Conservation (phyloP, 78 protist genomes). For the Dictyostelium citrinum region DNA sequence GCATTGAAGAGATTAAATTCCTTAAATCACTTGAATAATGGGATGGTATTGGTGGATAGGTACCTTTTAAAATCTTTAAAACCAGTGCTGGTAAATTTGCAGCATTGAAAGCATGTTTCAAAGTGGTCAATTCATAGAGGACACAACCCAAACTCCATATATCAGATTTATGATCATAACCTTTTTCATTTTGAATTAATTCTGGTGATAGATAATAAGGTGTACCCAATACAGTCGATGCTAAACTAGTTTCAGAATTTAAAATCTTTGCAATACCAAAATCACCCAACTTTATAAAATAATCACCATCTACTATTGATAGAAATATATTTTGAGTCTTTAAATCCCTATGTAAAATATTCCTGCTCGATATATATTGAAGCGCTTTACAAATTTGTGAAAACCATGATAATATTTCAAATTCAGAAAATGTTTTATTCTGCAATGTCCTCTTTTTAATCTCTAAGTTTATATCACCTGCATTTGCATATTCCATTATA, state of each 20-base stretch:
- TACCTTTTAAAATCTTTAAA: slow-evolving; percentile 90
- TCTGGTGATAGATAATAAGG: slow-evolving; percentile 97
- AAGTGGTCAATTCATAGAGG: slow-evolving; percentile 87
- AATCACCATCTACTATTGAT: slow-evolving; percentile 44
- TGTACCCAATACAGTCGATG: slow-evolving; percentile 92
- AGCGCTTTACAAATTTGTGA: slow-evolving; percentile 65
- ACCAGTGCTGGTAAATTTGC: slow-evolving; percentile 86
- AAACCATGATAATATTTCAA: slow-evolving; percentile 62
- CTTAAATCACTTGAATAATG: slow-evolving; percentile 71
- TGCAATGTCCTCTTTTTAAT: slow-evolving; percentile 24
- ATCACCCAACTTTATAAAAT: slow-evolving; percentile 93
- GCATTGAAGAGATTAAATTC: slow-evolving; percentile 70
- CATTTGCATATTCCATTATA: slow-evolving; percentile 95
- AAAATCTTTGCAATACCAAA: slow-evolving; percentile 96
- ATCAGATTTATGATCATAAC: slow-evolving; percentile 87
- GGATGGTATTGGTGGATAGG: slow-evolving; percentile 89
- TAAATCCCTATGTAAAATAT: slow-evolving; percentile 78
- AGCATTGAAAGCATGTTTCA: slow-evolving; percentile 93
- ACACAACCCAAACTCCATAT: slow-evolving; percentile 90
- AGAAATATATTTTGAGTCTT: slow-evolving; percentile 92
- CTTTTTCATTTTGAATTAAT: slow-evolving; percentile 85
- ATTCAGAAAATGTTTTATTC: slow-evolving; percentile 43
- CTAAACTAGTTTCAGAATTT: slow-evolving; percentile 76
- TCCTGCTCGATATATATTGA: slow-evolving; percentile 25
- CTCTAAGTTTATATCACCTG: slow-evolving; percentile 60